Evolutionary conservation across 2,329 filamentous ascomycete species (phyloP).

Genomic region (Claviceps arundinis): DNA sequence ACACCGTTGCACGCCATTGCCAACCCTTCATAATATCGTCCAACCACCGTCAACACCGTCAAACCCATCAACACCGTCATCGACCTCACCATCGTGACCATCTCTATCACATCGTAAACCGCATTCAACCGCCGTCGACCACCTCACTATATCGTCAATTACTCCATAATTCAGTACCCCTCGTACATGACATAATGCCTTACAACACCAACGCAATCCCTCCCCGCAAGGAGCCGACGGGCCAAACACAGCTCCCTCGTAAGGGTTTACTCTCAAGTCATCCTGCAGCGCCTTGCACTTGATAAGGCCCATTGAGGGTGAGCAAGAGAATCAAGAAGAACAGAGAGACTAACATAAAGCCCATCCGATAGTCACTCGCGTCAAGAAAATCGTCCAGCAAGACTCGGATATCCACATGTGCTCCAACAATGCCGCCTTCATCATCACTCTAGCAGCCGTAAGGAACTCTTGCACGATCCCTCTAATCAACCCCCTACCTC

Average conservation of each 20-base stretch:
- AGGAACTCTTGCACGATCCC: slow-evolving; percentile 11
- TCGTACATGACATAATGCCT: slow-evolving; percentile 45
- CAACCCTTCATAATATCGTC: no score
- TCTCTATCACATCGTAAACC: no score
- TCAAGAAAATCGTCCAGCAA: slow-evolving; percentile 87
- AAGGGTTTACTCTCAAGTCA: slow-evolving; percentile 8
- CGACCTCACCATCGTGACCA: no score
- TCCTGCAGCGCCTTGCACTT: neutral
- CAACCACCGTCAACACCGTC: no score
- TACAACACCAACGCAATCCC: slow-evolving; percentile 80
- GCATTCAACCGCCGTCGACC: neutral
- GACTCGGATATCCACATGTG: slow-evolving; percentile 78
- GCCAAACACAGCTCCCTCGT: slow-evolving; percentile 77
- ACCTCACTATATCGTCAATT: neutral
- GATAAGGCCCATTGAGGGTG: no score
- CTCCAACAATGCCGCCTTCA: slow-evolving; percentile 87
- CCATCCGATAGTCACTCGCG: slow-evolving; percentile 57
- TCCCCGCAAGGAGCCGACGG: slow-evolving; percentile 69
- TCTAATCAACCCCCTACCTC: no score
- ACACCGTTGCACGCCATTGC: no score
- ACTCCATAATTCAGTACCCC: neutral
- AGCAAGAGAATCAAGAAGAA: no score
- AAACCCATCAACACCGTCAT: no score
- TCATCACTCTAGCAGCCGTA: slow-evolving; percentile 82
- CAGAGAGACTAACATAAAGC: no score